A percentile compares a stretch with the other conserved stretches of the same genome.
phyloP scores from a whole-genome alignment of 768 basidiomycete species.

The Lactifluus subvellereus region DNA sequence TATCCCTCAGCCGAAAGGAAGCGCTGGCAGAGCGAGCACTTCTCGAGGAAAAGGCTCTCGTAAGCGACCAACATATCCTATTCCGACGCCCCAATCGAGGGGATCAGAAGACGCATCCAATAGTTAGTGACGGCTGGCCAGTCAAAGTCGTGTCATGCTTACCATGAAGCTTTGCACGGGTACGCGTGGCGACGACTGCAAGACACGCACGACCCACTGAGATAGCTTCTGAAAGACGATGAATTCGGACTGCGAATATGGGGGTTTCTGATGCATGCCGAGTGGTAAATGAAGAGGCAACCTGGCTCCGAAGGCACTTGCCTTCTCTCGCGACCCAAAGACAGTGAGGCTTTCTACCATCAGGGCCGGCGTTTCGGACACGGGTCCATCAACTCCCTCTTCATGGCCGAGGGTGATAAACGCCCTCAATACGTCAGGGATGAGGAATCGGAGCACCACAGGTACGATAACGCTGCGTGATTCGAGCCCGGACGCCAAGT shows the following conservation, averaged over 20 bases:
- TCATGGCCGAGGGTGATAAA: slow-evolving; percentile 45
- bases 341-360: slow-evolving; percentile 59
- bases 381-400: slow-evolving; percentile 26
- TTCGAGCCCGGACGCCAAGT: slow-evolving; percentile 36
- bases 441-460: slow-evolving; percentile 49
- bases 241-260: slow-evolving; percentile 66
- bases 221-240: slow-evolving; percentile 58
- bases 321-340: slow-evolving; percentile 71
- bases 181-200: slow-evolving; percentile 49
- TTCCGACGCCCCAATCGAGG: slow-evolving; percentile 6
- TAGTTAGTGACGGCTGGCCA: neutral
- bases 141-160: slow-evolving; percentile 15
- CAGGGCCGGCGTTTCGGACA: slow-evolving; percentile 29
- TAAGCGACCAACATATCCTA: slow-evolving; percentile 54
- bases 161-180: slow-evolving; percentile 52
- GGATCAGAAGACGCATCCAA: slow-evolving; percentile 1
- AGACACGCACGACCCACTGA: slow-evolving; percentile 57
- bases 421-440: slow-evolving; percentile 60
- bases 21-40: slow-evolving; percentile 55
- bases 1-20: slow-evolving; percentile 67
- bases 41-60: slow-evolving; percentile 53
- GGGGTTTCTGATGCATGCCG: slow-evolving; percentile 48
- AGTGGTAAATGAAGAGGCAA: neutral
- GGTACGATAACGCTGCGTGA: slow-evolving; percentile 28
- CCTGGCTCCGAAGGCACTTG: slow-evolving; percentile 26